Evolutionary conservation across 306 rosid species (phyloP), one percentile per base, ranked within the genome.

Genomic region (Mimosa pudica): DNA sequence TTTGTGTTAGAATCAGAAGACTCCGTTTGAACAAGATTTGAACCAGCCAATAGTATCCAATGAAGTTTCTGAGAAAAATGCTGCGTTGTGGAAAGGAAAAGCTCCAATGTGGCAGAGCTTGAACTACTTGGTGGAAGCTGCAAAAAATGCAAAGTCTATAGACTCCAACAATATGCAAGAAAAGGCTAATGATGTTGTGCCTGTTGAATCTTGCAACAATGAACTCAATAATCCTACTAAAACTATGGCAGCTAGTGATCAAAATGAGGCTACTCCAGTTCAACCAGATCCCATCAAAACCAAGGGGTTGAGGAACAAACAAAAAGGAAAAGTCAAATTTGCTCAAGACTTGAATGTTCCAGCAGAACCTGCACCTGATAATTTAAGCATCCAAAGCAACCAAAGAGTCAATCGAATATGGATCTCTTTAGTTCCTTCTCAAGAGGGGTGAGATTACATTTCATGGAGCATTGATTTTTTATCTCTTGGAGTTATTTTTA

Each of bases 351-450:
- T 81, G 74, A 84, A 84, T 62, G 52, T 82, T 80, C 84, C 92
- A 11, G 83, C 81, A 67, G 71, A 36, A 75, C 24, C 78, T 51
- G 71, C 73, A 80, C 48, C 60, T 66, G 47, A 47, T 55, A 81
- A 16, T 55, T 57, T 81, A 49, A 49, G 61, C 62, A 67, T 38
- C 54, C 72, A 54, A 82, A n/a, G 42, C 72, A 81, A 49, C 18
- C 57, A 61, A 75, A 80, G 42, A 10, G 24, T 14, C 12, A 32
- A 49, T 57, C 85, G 89, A 58, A 35, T 82, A 38, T 92, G 94
- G 97, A 88, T 92, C 88, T 80, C 92, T 4, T 84, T 92, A 70
- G 70, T 88, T 74, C 87, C 97, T 86, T 85, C 91, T 38, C 49
- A 74, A 77, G 74, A 86, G n/a, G 86, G 73, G 97, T 92, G 75